Percentiles rank a stretch among this genome's conserved stretches.
phyloP scores from a whole-genome alignment of 192 early-diverging fungal species.

The Coemansia sp. region DNA sequence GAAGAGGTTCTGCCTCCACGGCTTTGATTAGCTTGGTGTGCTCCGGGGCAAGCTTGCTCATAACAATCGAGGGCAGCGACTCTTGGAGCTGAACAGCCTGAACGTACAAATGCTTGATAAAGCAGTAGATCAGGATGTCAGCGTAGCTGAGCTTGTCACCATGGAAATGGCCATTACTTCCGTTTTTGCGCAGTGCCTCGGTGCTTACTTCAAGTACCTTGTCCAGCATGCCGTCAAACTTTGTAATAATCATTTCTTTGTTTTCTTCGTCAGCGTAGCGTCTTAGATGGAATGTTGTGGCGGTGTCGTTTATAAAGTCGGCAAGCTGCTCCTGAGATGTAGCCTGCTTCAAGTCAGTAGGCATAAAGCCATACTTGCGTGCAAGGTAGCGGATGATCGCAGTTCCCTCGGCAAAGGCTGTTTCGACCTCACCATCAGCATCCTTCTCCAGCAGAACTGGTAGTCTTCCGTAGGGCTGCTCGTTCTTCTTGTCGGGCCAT shows the following conservation, averaged over 20 bases:
- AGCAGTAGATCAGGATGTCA: constrained; percentile 34
- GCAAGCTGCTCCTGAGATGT: constrained; percentile 38
- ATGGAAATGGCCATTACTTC: constrained; percentile 54
- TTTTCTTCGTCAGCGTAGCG: background rate
- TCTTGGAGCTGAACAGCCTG: background rate
- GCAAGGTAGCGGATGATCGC: constrained; percentile 59
- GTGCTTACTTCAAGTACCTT: constrained; percentile 39
- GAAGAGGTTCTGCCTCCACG: constrained; percentile 19
- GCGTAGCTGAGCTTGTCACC: constrained; percentile 48
- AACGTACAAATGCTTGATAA: constrained; percentile 22
- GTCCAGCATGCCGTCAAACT: constrained; percentile 21
- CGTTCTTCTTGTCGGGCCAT: constrained; percentile 55
- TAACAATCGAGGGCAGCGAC: constrained; percentile 2
- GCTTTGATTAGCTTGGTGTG: constrained; percentile 27
- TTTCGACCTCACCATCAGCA: constrained; percentile 31
- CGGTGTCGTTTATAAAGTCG: constrained; percentile 20
- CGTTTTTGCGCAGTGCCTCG: constrained; percentile 51
- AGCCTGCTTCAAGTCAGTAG: constrained; percentile 31
- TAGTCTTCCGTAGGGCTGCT: constrained; percentile 56
- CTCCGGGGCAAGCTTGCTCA: constrained; percentile 27
- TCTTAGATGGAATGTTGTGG: background rate
- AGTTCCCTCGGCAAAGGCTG: constrained; percentile 44
- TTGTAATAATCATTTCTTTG: constrained; percentile 16
- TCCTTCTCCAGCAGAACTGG: constrained; percentile 56
- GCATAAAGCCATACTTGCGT: constrained; percentile 44